Evolutionary conservation across 352 stramenopile species (phyloP).

Genomic region (Globisporangium abappressorium): DNA sequence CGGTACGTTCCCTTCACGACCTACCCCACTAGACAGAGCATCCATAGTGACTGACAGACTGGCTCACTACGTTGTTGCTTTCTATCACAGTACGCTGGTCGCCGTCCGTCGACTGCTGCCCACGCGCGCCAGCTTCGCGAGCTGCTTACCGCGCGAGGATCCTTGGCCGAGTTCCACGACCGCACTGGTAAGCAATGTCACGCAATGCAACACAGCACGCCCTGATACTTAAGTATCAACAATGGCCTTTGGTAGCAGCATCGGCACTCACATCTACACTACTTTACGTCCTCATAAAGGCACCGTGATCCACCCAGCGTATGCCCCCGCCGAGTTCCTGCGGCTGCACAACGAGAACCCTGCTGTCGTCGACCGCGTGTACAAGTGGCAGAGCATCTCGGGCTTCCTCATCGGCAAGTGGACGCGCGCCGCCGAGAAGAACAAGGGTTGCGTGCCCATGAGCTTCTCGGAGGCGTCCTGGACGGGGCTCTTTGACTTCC

Average conservation of each 20-base stretch:
- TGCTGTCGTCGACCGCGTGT: conserved; percentile 39
- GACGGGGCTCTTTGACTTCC: conserved; percentile 93
- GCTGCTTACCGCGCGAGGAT: conserved; percentile 29
- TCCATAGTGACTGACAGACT: neutral
- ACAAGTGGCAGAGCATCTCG: conserved; percentile 89
- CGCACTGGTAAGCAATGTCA: conserved; percentile 42
- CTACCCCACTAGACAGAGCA: neutral
- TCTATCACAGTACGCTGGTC: conserved; percentile 57
- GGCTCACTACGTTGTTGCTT: conserved; percentile 15
- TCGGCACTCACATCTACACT: neutral
- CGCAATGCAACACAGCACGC: too few relatives aligned
- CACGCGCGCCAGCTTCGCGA: conserved; percentile 55
- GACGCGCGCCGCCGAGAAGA: conserved; percentile 36
- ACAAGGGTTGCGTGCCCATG: conserved; percentile 59
- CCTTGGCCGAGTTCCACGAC: conserved; percentile 59
- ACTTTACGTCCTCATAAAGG: conserved; percentile 15
- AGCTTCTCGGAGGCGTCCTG: conserved; percentile 94
- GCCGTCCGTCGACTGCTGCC: conserved; percentile 38
- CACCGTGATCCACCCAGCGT: conserved; percentile 85
- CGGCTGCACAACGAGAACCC: conserved; percentile 70
- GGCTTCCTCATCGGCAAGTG: conserved; percentile 88
- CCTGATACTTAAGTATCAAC: neutral
- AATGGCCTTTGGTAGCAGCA: neutral
- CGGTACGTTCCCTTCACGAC: conserved; percentile 26
- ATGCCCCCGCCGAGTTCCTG: conserved; percentile 88